A percentile compares a stretch with the other conserved stretches of the same genome.
phyloP scores from a whole-genome alignment of 2,329 filamentous ascomycete species.

The Sporothrix schenckii region DNA sequence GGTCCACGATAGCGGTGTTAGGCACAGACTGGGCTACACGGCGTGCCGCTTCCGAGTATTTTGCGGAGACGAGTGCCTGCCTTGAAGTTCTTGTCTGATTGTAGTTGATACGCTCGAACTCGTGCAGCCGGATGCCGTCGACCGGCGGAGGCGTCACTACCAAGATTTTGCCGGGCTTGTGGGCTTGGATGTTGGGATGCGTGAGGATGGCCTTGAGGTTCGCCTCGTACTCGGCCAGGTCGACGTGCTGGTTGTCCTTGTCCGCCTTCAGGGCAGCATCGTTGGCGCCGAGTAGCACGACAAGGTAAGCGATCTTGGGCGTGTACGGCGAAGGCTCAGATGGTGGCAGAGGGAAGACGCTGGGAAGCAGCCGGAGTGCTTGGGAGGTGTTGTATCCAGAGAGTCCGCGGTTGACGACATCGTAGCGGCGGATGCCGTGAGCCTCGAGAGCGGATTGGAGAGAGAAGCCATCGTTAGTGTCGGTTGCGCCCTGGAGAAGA shows the following conservation, averaged over 20 bases:
- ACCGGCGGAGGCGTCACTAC: constrained; percentile 82
- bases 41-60: constrained; percentile 64
- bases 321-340: constrained; percentile 48
- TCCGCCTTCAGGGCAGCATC: constrained; percentile 72
- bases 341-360: constrained; percentile 68
- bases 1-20: constrained; percentile 71
- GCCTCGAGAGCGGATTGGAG: constrained; percentile 72
- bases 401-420: constrained; percentile 86
- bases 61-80: constrained; percentile 53
- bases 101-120: constrained; percentile 49
- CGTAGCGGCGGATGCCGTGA: constrained; percentile 72
- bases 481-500: constrained; percentile 71
- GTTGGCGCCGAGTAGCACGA: constrained; percentile 86
- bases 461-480: constrained; percentile 68
- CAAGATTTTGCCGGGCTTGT: constrained; percentile 73
- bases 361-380: constrained; percentile 67
- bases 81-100: constrained; percentile 52
- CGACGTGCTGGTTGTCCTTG: constrained; percentile 72
- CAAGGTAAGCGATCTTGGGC: constrained; percentile 67
- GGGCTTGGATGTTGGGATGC: constrained; percentile 69
- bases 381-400: constrained; percentile 83
- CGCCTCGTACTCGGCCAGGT: constrained; percentile 71
- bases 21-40: constrained; percentile 69
- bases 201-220: constrained; percentile 73
- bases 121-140: constrained; percentile 69